A percentile compares a stretch with the other conserved stretches of the same genome.
These are phyloP conservation scores for Trichoderma sp. DNA, from an alignment of 2,329 filamentous ascomycete species.

Conservation along the genomic window DNA sequence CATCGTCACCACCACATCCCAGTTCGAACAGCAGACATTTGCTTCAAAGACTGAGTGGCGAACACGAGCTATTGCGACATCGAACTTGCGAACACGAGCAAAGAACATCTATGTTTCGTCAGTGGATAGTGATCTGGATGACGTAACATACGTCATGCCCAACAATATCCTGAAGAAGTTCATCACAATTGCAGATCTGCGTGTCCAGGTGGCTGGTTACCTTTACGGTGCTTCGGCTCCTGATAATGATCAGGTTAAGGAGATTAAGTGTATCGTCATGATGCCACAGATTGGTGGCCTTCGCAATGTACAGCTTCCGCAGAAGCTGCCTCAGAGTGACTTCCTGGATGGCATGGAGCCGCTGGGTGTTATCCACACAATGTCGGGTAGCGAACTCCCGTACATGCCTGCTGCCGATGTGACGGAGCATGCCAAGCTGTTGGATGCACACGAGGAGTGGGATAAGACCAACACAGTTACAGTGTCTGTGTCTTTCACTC, in stretches of 20 bases:
- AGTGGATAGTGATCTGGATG: slow-evolving; percentile 86
- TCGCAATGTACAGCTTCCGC: slow-evolving; percentile 85
- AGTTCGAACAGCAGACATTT: slow-evolving; percentile 97
- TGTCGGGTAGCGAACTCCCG: slow-evolving; percentile 88
- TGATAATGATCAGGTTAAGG: slow-evolving; percentile 96
- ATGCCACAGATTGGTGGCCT: slow-evolving; percentile 93
- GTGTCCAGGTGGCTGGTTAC: slow-evolving; percentile 94
- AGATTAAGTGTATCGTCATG: slow-evolving; percentile 95
- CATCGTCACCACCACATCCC: slow-evolving; percentile 95
- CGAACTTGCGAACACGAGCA: slow-evolving; percentile 85
- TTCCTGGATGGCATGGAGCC: slow-evolving; percentile 84
- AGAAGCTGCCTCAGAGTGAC: slow-evolving; percentile 88
- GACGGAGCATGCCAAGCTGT: slow-evolving; percentile 86
- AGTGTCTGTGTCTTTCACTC: slow-evolving; percentile 94
- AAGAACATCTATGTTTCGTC: slow-evolving; percentile 99
- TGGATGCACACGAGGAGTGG: slow-evolving; percentile 67
- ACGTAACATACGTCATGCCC: slow-evolving; percentile 96
- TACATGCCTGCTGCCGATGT: slow-evolving; percentile 97
- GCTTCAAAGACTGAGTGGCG: slow-evolving; percentile 99
- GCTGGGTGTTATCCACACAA: slow-evolving; percentile 90
- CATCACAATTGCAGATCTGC: slow-evolving; percentile 93
- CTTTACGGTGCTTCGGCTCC: slow-evolving; percentile 89
- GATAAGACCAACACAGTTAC: slow-evolving; percentile 87
- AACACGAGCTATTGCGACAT: slow-evolving; percentile 92
- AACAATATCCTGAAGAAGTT: slow-evolving; percentile 99